Percentiles rank a stretch among this genome's conserved stretches.
phyloP scores from a whole-genome alignment of 345 rosid species.

The Salix brachista region DNA sequence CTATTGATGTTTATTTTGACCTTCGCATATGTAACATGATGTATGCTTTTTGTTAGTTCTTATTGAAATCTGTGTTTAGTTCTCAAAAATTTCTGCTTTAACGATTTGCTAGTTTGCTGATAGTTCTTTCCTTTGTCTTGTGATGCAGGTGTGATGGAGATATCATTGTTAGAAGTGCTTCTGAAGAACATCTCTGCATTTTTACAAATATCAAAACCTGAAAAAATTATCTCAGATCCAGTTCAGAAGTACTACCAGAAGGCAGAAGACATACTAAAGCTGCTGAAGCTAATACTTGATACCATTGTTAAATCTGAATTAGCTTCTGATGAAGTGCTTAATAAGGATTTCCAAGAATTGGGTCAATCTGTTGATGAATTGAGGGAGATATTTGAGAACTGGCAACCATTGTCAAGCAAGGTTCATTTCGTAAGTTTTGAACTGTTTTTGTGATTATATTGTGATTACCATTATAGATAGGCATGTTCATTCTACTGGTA shows the following conservation, averaged over 20 bases:
- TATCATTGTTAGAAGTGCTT: slow-evolving; percentile 61
- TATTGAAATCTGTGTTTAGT: not conserved
- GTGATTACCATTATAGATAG: not conserved
- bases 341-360: slow-evolving; percentile 55
- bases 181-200: slow-evolving; percentile 60
- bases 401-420: slow-evolving; percentile 78
- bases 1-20: not conserved
- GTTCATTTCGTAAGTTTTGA: slow-evolving; percentile 68
- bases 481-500: not conserved
- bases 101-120: not conserved
- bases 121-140: not conserved
- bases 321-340: slow-evolving; percentile 54
- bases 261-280: slow-evolving; percentile 71
- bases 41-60: not conserved
- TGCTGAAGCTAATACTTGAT: slow-evolving; percentile 71
- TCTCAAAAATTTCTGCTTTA: not conserved
- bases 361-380: slow-evolving; percentile 61
- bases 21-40: not conserved
- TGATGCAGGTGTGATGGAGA: slow-evolving; percentile 69
- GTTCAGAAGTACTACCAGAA: slow-evolving; percentile 59
- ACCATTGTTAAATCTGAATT: slow-evolving; percentile 51
- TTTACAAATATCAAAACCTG: slow-evolving; percentile 54
- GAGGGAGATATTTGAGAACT: slow-evolving; percentile 57
- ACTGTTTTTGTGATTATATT: not conserved
- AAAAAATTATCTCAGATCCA: slow-evolving; percentile 55